Conservation (phyloP, 306 rosid species). For the Vicia faba region DNA sequence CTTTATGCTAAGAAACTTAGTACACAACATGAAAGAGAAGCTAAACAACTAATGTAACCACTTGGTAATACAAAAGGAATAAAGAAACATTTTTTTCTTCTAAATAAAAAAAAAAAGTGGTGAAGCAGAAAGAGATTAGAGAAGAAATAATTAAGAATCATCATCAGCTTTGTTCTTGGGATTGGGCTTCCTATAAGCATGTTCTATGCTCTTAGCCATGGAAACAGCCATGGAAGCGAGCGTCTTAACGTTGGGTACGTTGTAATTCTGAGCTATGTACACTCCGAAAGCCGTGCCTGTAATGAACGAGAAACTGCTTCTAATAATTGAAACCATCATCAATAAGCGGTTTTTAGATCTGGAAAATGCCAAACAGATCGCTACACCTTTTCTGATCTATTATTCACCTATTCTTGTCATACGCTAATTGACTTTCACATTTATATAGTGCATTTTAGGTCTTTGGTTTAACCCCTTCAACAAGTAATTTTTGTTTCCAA, state of each 20-base stretch:
- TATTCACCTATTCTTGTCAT: background rate
- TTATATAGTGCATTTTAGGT: background rate
- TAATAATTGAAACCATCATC: conserved; percentile 31
- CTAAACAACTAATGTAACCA: background rate
- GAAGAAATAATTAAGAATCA: background rate
- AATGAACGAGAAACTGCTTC: background rate
- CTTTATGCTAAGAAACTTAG: background rate
- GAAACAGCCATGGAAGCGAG: conserved; percentile 30
- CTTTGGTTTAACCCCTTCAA: conserved; percentile 17
- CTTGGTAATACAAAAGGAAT: background rate
- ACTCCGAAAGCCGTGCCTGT: conserved; percentile 17
- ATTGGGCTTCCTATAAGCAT: conserved; percentile 30
- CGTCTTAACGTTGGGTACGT: conserved; percentile 6
- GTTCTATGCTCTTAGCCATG: conserved; percentile 21
- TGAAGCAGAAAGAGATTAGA: background rate
- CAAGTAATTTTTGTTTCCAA: background rate
- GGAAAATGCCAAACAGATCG: background rate
- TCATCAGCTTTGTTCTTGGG: background rate
- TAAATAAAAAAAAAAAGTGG: background rate
- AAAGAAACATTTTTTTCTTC: background rate
- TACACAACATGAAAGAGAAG: background rate
- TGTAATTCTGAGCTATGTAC: conserved; percentile 36
- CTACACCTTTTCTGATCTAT: too few relatives aligned
- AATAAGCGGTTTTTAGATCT: background rate
- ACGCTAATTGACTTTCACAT: background rate